Percentiles rank a stretch among this genome's conserved stretches.
Conservation (phyloP, 495 filamentous ascomycete species). For the Physcia stellaris region DNA sequence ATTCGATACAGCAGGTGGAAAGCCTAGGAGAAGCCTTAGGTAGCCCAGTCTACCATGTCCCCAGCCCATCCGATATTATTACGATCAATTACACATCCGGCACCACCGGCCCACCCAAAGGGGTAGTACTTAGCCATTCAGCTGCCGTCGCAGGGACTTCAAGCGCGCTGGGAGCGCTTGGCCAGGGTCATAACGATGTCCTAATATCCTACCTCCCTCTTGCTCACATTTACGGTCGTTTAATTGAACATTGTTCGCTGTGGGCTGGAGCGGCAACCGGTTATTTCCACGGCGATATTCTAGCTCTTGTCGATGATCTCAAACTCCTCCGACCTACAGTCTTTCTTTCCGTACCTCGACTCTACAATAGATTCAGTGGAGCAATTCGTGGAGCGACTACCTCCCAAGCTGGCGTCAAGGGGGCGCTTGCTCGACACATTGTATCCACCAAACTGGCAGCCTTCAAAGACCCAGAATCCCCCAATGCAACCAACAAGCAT, state of each 20-base stretch:
- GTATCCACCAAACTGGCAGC: conserved; percentile 67
- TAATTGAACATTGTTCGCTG: conserved; percentile 64
- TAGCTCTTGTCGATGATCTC: conserved; percentile 78
- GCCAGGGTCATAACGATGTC: conserved; percentile 39
- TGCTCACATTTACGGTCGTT: conserved; percentile 85
- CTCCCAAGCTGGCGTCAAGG: conserved; percentile 67
- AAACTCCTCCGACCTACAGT: conserved; percentile 72
- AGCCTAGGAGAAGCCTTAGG: conserved; percentile 56
- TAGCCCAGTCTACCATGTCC: conserved; percentile 49
- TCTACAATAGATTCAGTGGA: conserved; percentile 82
- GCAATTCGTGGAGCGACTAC: conserved; percentile 67
- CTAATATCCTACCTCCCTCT: conserved; percentile 81
- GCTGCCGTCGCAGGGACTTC: conserved; percentile 65
- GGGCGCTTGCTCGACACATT: conserved; percentile 65
- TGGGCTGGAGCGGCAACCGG: conserved; percentile 66
- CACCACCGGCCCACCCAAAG: conserved; percentile 90
- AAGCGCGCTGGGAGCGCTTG: conserved; percentile 37
- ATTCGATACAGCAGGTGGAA: conserved; percentile 67
- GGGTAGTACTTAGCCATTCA: conserved; percentile 73
- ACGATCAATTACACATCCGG: conserved; percentile 98
- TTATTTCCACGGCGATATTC: conserved; percentile 89
- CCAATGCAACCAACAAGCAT: conserved; percentile 67
- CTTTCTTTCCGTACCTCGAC: conserved; percentile 80
- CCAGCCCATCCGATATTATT: conserved; percentile 60
- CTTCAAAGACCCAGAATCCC: conserved; percentile 53